These are phyloP conservation scores for Rubia yunnanensis DNA, from an alignment of 257 asterid species.

Conservation along the genomic window DNA sequence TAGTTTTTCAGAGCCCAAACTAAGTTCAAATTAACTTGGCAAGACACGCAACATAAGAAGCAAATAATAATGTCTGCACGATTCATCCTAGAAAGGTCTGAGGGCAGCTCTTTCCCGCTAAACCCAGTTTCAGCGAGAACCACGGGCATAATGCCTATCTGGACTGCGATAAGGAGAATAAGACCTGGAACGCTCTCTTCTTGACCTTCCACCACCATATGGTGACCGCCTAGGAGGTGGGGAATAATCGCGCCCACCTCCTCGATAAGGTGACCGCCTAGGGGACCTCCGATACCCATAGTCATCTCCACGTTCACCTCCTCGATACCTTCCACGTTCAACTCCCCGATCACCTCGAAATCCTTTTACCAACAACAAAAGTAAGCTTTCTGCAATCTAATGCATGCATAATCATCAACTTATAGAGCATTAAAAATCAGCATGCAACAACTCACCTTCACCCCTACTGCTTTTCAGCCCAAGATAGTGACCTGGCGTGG, in stretches of 20 bases:
- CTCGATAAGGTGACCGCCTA: conserved; percentile 42
- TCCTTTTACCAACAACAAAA: conserved; percentile 27
- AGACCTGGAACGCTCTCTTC: conserved; percentile 73
- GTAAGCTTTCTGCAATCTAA: neutral
- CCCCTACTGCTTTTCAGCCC: conserved; percentile 85
- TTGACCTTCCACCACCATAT: conserved; percentile 68
- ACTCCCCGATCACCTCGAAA: conserved; percentile 29
- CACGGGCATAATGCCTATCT: conserved; percentile 50
- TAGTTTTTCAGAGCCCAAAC: too few species aligned
- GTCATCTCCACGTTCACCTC: conserved; percentile 66
- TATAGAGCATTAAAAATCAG: neutral
- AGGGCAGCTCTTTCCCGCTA: too few species aligned
- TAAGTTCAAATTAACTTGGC: neutral
- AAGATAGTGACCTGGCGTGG: conserved; percentile 97
- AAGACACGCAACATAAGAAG: neutral
- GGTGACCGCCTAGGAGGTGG: conserved; percentile 45
- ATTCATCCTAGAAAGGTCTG: neutral
- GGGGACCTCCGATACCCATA: conserved; percentile 82
- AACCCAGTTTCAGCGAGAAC: conserved; percentile 39
- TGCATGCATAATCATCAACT: neutral
- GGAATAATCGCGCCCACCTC: conserved; percentile 35
- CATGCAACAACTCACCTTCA: conserved; percentile 44
- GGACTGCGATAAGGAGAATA: conserved; percentile 61
- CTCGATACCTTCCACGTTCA: conserved; percentile 61
- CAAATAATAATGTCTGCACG: neutral